These are phyloP conservation scores for Tympanopsis confertula DNA, from an alignment of 2,329 filamentous ascomycete species.

Conservation along the genomic window DNA sequence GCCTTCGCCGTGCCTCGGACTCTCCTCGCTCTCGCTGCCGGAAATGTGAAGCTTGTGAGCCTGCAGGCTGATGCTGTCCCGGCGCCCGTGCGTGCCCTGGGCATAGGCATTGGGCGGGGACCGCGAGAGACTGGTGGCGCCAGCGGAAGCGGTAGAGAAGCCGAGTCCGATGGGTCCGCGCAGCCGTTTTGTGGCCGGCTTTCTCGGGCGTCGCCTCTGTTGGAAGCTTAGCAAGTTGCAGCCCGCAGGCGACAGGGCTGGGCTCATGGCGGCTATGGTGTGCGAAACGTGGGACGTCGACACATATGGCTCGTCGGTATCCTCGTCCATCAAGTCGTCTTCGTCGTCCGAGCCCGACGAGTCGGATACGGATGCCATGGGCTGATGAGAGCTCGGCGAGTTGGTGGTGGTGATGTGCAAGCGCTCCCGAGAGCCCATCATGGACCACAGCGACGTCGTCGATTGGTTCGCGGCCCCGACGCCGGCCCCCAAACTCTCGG, in stretches of 20 bases:
- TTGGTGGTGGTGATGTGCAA: slow-evolving; percentile 68
- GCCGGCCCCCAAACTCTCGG: slow-evolving; percentile 32
- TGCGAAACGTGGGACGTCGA: slow-evolving; percentile 52
- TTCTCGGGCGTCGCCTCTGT: slow-evolving; percentile 52
- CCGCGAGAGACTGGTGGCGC: slow-evolving; percentile 24
- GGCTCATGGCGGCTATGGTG: slow-evolving; percentile 40
- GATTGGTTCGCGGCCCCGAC: slow-evolving; percentile 55
- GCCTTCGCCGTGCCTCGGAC: slow-evolving; percentile 23
- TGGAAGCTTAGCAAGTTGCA: slow-evolving; percentile 57
- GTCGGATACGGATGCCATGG: slow-evolving; percentile 52
- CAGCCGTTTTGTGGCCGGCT: slow-evolving; percentile 39
- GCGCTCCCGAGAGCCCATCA: slow-evolving; percentile 58
- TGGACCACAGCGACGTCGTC: slow-evolving; percentile 54
- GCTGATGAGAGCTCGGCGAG: neutral
- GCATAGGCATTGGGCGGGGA: no score
- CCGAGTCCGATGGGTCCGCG: neutral
- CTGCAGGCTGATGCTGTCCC: slow-evolving; percentile 55
- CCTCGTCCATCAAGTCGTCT: slow-evolving; percentile 31
- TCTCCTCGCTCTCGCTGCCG: slow-evolving; percentile 56
- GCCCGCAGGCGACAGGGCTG: slow-evolving; percentile 40
- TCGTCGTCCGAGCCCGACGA: slow-evolving; percentile 44
- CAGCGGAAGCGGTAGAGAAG: neutral
- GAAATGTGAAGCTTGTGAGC: slow-evolving; percentile 51
- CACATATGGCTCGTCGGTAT: slow-evolving; percentile 47
- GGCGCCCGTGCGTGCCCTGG: slow-evolving; percentile 37